Percentiles rank a stretch among this genome's conserved stretches.
Evolutionary conservation across 2,329 filamentous ascomycete species (phyloP).

Genomic region (Penicillium italicum): DNA sequence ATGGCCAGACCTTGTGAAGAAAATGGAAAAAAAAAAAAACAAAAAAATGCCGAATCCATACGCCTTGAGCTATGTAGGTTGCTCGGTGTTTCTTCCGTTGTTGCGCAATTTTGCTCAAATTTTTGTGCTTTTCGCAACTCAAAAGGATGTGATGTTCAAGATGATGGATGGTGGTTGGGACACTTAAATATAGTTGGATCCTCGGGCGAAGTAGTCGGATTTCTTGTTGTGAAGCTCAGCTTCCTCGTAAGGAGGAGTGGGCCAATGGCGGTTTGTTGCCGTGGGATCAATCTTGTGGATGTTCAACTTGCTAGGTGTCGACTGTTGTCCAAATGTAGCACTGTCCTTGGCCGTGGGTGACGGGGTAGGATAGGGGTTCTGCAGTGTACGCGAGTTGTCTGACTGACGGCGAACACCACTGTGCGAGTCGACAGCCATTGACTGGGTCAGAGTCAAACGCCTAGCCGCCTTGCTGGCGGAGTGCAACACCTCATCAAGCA

Average conservation of each 20-base stretch:
- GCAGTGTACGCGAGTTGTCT: conserved; percentile 29
- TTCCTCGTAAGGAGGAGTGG: conserved; percentile 92
- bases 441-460: conserved; percentile 56
- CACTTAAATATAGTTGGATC: conserved; percentile 42
- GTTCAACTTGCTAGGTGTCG: conserved; percentile 57
- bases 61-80: conserved; percentile 28
- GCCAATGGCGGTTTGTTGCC: conserved; percentile 69
- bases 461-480: conserved; percentile 73
- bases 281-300: conserved; percentile 54
- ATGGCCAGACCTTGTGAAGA: conserved; percentile 22
- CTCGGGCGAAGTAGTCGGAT: conserved; percentile 73
- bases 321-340: conserved; percentile 64
- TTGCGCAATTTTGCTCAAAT: conserved; percentile 23
- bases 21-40: conserved; percentile 4
- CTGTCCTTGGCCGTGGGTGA: conserved; percentile 80
- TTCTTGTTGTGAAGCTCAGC: conserved; percentile 85
- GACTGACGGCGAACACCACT: conserved; percentile 49
- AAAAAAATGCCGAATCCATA: conserved; percentile 28
- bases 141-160: conserved; percentile 13
- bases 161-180: conserved; percentile 13
- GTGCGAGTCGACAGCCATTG: conserved; percentile 46
- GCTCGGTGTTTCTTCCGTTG: conserved; percentile 17
- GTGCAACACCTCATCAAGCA: conserved; percentile 81
- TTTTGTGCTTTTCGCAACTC: conserved; percentile 17
- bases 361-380: conserved; percentile 65